A percentile compares a stretch with the other conserved stretches of the same genome.
phyloP scores from a whole-genome alignment of 2,329 filamentous ascomycete species.

The Ascochyta fabae region DNA sequence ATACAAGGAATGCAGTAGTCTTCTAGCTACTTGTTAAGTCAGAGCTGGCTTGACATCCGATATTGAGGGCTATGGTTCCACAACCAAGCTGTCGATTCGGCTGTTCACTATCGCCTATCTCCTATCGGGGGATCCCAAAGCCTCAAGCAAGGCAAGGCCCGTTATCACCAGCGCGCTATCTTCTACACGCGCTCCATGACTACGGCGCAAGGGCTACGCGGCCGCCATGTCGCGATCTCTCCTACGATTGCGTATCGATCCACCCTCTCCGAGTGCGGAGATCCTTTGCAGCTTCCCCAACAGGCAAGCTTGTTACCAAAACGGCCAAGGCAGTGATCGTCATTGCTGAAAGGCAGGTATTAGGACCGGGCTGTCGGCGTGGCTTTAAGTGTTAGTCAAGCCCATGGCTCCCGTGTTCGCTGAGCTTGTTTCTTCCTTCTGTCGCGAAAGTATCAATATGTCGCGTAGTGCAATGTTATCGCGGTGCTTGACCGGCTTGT shows the following conservation, averaged over 20 bases:
- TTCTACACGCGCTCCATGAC: conserved; percentile 1
- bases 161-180: conserved; percentile 5
- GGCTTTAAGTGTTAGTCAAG: conserved; percentile 18
- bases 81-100: neutral
- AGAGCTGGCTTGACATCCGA: neutral
- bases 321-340: conserved; percentile 11
- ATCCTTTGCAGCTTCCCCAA: conserved; percentile 16
- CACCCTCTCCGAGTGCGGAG: conserved; percentile 6
- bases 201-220: neutral
- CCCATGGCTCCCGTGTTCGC: conserved; percentile 7
- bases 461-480: conserved; percentile 23
- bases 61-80: no score
- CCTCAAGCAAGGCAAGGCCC: neutral
- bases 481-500: conserved; percentile 32
- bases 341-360: conserved; percentile 6
- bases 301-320: conserved; percentile 10
- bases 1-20: no score
- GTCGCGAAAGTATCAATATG: conserved; percentile 26
- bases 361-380: conserved; percentile 1
- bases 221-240: conserved; percentile 8
- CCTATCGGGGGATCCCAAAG: conserved; percentile 3
- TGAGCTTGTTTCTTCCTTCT: conserved; percentile 20
- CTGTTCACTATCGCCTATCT: conserved; percentile 3
- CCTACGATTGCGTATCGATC: conserved; percentile 13
- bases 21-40: no score